Evolutionary conservation across 176 grass and related monocot genomes (phyloP).

Genomic region (Phyllostachys edulis): DNA sequence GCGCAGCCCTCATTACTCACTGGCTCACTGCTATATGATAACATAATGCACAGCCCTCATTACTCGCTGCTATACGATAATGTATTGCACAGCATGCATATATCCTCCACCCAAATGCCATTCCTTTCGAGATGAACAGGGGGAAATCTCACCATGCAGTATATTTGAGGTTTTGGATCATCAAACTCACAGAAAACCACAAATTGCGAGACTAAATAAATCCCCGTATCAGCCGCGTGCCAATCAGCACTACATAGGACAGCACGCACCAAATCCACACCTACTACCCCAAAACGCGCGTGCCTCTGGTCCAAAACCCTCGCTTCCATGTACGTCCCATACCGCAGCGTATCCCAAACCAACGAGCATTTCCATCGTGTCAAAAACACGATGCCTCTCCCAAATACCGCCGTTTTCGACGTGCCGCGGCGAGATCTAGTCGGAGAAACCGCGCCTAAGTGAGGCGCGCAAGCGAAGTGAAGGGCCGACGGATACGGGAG

Average conservation of each 20-base stretch:
- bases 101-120: not conserved
- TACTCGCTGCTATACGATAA: not conserved
- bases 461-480: not conserved
- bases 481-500: not conserved
- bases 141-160: not conserved
- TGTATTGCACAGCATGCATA: not conserved
- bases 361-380: not conserved
- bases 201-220: not conserved
- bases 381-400: not conserved
- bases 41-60: not conserved
- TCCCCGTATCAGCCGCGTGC: not conserved
- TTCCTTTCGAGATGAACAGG: not conserved
- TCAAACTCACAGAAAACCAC: not conserved
- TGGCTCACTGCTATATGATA: not conserved
- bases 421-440: conserved; percentile 8
- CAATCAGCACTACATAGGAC: not conserved
- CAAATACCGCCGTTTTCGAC: not conserved
- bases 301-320: not conserved
- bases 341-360: not conserved
- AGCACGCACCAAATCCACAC: not conserved
- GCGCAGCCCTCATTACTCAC: not conserved
- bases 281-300: not conserved
- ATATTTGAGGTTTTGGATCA: not conserved
- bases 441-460: not conserved
- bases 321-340: not conserved